Base-by-base conservation (phyloP, 1,284 basidiomycete species). In the Irpex sp. region DNA sequence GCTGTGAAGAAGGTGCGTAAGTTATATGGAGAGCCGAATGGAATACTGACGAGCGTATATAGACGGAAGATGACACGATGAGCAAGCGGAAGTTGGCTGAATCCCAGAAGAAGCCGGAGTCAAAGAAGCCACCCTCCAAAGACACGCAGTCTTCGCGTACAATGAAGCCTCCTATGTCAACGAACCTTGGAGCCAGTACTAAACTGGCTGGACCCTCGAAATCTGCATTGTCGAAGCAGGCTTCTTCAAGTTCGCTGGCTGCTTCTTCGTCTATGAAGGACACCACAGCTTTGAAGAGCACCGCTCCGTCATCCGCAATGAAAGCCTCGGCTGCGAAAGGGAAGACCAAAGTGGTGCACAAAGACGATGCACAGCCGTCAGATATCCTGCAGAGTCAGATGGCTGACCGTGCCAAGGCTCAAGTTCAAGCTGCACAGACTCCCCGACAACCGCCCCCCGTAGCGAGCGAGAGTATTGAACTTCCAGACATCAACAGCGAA, bases 61-160 rank as follows among this genome's bases (percentile, higher is more conserved):
- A 58, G 58, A 45, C 48, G 56, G 58, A 68, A 14, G 90, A 91
- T 23, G 90, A 91, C 55, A 71, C 74, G 35, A 77, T 79, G n/a
- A 88, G 87, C 77, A 90, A 90, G 72, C 84, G 87, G 53, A 88
- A 87, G 70, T 62, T 86, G 7, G 69, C 70, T 19, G 86, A 88
- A 53, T 61, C 66, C 1, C 84, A 85, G 57, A 89, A 85, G 77
- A 87, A 84, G 68, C 68, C 71, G 5, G 83, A 83, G 57, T 57
- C 75, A 36, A 87, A 84, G 76, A 90, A 88, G 67, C 78, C 78
- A 16, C 74, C 77, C 56, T 75, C 78, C 14, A 78, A 77, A 68
- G 75, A 79, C 67, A 64, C 75, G 76, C 58, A 59, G 47, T 33
- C 60, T 60, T 12, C 58, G 66, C 61, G 72, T 77, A 59, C 67